phyloP scores from a whole-genome alignment of 148 eudicot genomes.

The Polygonum maritimum region DNA sequence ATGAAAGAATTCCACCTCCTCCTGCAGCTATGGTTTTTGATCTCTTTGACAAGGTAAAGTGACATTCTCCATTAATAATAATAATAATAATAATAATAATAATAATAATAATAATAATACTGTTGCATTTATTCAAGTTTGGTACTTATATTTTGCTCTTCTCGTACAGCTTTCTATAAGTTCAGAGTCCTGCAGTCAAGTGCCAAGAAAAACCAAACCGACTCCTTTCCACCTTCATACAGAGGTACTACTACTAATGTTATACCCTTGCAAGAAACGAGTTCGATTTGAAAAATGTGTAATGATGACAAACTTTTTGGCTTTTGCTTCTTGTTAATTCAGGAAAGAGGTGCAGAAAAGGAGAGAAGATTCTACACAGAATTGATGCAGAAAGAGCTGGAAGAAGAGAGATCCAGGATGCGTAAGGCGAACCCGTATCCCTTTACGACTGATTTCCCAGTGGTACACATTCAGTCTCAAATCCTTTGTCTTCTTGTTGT shows the following conservation, averaged over 20 bases:
- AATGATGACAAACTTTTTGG: neutral
- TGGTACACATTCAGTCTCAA: constrained; percentile 37
- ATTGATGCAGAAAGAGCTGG: constrained; percentile 54
- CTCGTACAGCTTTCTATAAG: constrained; percentile 59
- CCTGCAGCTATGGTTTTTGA: constrained; percentile 31
- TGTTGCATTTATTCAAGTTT: neutral
- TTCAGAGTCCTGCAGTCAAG: constrained; percentile 50
- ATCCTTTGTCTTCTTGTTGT: neutral
- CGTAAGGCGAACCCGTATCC: constrained; percentile 93
- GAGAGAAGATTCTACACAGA: constrained; percentile 55
- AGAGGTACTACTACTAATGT: constrained; percentile 52
- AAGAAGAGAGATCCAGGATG: constrained; percentile 74
- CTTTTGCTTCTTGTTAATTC: constrained; percentile 2
- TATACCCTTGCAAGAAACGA: neutral
- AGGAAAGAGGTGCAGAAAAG: constrained; percentile 92
- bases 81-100: no score
- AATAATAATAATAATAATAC: no score
- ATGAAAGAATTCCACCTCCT: constrained; percentile 72
- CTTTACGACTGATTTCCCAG: constrained; percentile 88
- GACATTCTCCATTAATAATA: neutral
- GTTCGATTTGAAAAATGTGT: neutral
- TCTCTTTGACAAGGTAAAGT: constrained; percentile 74
- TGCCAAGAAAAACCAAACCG: constrained; percentile 65
- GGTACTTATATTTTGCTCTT: neutral
- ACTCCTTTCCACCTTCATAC: constrained; percentile 82